Evolutionary conservation across 257 asterid species (phyloP), one percentile per base, ranked within the genome.

Genomic region (Salvia rosmarinus): DNA sequence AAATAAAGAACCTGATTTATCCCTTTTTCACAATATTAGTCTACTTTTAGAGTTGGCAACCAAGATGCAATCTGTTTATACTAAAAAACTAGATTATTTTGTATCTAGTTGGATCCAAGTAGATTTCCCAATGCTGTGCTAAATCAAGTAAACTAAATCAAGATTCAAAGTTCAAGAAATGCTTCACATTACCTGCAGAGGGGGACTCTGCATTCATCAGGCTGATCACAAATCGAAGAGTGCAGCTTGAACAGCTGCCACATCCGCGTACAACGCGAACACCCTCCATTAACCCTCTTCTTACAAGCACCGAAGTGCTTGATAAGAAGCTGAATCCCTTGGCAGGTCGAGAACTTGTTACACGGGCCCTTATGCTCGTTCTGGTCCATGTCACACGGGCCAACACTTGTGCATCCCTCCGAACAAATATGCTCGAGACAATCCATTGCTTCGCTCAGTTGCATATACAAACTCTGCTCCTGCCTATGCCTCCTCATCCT

Each of bases 381-480:
- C 20, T 85, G 83, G 49, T 83, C 87, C 94, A 86, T 81, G 72
- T 89, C 79, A 2, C 35, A 73, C 6, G 98, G 97, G 12, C 95
- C 96, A 0, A 93, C 97, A 12, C 43, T 77, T 0, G 92, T 90
- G 83, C 98, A 93, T 9, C 98, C 98, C 71, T 90, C 98, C 3
- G 88, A 65, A 52, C 97, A 93, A 71, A 93, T 90, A 46, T 93
- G 98, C 75, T 85, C 90, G 6, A 93, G 82, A 56, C 97, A 90
- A 64, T 85, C 89, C 98, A 93, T 93, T 11, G 97, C 98, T 73
- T 93, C 98, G 28, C 95, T 85, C 16, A 93, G 81, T 14, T 90
- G 87, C n/a, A 86, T 77, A 74, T 90, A 93, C 79, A 86, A 50
- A 40, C 75, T 70, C 80, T 87, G 95, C 56, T 85, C 94, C 78